Evolutionary conservation across 306 rosid species (phyloP).

Genomic region (Carpinus viminea): DNA sequence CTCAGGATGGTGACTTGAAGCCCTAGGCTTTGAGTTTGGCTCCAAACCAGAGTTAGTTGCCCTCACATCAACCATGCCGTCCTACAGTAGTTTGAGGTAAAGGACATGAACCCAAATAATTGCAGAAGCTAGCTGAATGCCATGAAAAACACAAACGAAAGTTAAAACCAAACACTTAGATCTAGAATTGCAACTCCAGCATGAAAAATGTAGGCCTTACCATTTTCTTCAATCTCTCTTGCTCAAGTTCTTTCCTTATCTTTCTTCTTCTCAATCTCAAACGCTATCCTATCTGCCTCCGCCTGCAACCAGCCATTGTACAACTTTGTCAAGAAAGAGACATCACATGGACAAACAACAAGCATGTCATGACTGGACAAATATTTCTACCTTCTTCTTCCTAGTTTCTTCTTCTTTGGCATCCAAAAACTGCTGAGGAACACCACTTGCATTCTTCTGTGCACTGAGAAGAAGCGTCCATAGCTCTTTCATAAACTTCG

Average conservation of each 20-base stretch:
- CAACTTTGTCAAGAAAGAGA: slow-evolving; percentile 21
- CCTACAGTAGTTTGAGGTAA: slow-evolving; percentile 99
- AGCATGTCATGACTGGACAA: slow-evolving; percentile 9
- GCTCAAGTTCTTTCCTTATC: slow-evolving; percentile 78
- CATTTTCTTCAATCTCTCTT: slow-evolving; percentile 75
- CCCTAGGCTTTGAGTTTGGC: slow-evolving; percentile 54
- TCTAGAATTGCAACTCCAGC: slow-evolving; percentile 63
- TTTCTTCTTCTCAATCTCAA: slow-evolving; percentile 81
- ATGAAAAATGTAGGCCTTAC: slow-evolving; percentile 64
- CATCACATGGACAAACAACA: slow-evolving; percentile 9
- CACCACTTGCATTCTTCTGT: slow-evolving; percentile 86
- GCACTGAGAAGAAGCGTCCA: slow-evolving; percentile 94
- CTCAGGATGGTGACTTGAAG: slow-evolving; percentile 43
- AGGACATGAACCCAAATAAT: slow-evolving; percentile 99
- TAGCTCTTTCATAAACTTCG: slow-evolving; percentile 96
- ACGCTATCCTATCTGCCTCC: slow-evolving; percentile 75
- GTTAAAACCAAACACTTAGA: slow-evolving; percentile 77
- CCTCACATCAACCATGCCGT: slow-evolving; percentile 73
- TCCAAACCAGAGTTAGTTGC: slow-evolving; percentile 54
- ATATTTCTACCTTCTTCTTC: slow-evolving; percentile 67
- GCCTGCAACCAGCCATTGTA: slow-evolving; percentile 52
- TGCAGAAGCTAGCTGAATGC: slow-evolving; percentile 99
- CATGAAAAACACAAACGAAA: slow-evolving; percentile 77
- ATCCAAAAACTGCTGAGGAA: slow-evolving; percentile 97
- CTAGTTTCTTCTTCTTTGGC: slow-evolving; percentile 86